Percentiles rank a stretch among this genome's conserved stretches.
Evolutionary conservation across 116 monocot species (phyloP).

Genomic region (Dioscorea cayenensis): DNA sequence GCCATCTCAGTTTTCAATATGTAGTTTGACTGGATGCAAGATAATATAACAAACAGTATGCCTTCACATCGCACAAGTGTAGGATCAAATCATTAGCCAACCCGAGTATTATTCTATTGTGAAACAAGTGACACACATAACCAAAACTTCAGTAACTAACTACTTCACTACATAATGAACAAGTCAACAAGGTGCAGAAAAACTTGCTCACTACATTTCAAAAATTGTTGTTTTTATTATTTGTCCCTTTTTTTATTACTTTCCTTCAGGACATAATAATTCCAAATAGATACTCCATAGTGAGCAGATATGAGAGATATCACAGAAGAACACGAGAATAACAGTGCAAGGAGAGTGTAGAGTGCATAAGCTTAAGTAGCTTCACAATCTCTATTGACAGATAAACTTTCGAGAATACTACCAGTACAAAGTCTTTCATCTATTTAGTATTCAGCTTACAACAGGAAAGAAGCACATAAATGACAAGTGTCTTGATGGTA

Average conservation of each 20-base stretch:
- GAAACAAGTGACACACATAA: too few relatives aligned
- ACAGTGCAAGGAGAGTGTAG: not conserved
- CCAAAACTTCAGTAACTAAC: too few relatives aligned
- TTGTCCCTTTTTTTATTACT: not conserved
- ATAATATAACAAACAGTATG: not conserved
- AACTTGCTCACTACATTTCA: too few relatives aligned
- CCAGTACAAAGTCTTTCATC: not conserved
- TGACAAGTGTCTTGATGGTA: not conserved
- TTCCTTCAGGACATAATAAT: not conserved
- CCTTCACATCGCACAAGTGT: not conserved
- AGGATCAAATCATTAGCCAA: not conserved
- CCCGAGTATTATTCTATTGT: not conserved
- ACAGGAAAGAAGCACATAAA: not conserved
- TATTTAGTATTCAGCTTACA: not conserved
- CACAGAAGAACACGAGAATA: not conserved
- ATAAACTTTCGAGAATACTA: not conserved
- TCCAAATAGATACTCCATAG: not conserved
- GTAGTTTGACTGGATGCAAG: too few relatives aligned
- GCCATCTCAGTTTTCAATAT: too few relatives aligned
- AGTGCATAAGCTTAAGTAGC: not conserved
- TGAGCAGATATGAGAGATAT: not conserved
- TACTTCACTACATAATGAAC: too few relatives aligned
- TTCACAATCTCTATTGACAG: not conserved
- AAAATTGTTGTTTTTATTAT: not conserved
- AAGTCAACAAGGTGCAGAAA: too few relatives aligned